Evolutionary conservation across 106 monocot species (phyloP), one percentile per base, ranked within the genome.

Genomic region (Platanthera guangdongensis): DNA sequence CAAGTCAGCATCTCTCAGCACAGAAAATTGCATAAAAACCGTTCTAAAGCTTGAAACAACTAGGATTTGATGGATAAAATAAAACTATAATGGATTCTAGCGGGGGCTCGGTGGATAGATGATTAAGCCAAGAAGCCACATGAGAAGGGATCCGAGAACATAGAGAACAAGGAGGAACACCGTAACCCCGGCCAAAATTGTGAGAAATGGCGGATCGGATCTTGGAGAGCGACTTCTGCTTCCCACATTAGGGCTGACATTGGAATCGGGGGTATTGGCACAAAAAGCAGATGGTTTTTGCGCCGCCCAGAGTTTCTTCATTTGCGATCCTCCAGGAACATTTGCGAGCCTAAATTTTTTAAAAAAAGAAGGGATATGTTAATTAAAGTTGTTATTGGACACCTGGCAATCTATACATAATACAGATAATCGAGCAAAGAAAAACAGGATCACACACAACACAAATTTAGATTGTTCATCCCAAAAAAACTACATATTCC

Each of bases 101-200:
- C 67, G 67, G n/a, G n/a, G n/a, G 32, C 67, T 39, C 5, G 92
- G 84, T 47, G 54, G 78, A 81, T 85, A 72, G 47, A 86, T 54
- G 79, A 93, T 83, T 67, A 95, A 67, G 52, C 87, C 73, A 69
- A 87, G 67, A 70, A 92, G 78, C 90, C 88, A 93, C 72, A 82
- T 59, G 48, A 78, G 57, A 49, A 90, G 51, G 14, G 85, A 85
- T 47, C 85, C 87, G 45, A 86, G 21, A 57, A 75, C 64, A 77
- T 76, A 88, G 54, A 71, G 82, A 19, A 95, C 76, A 7, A 95
- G 79, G 8, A 90, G 87, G 80, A 95, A 93, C 22, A 95, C 85
- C 0, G 84, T 9, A 30, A 85, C 18, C 46, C 87, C 92, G 7
- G 88, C 86, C 25, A 95, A 74, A 59, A 90, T 88, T 54, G 92